Conservation (phyloP, 148 eudicot species). For the Spergularia marina region DNA sequence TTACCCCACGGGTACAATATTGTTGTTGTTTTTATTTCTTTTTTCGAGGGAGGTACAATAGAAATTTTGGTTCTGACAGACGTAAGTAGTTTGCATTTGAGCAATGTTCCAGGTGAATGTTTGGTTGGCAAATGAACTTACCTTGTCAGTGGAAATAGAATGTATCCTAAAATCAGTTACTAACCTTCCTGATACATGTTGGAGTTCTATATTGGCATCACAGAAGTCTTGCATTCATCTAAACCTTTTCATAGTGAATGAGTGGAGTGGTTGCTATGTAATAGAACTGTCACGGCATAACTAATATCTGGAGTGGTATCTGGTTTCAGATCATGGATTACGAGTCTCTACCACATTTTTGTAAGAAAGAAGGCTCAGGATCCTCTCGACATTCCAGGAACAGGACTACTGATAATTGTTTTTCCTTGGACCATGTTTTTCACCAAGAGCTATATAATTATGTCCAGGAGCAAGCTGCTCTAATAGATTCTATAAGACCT, state of each 20-base stretch:
- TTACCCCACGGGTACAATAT: background rate
- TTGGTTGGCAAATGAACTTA: background rate
- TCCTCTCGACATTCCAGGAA: constrained; percentile 71
- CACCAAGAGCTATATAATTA: constrained; percentile 67
- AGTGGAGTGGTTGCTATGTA: background rate
- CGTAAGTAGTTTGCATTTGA: background rate
- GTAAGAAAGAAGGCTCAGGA: constrained; percentile 90
- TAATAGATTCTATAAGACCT: constrained; percentile 30
- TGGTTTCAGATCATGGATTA: constrained; percentile 90
- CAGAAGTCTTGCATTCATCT: background rate
- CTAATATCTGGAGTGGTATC: constrained; percentile 1
- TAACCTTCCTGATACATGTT: background rate
- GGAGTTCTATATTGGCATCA: background rate
- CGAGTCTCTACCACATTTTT: constrained; percentile 88
- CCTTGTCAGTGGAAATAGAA: background rate
- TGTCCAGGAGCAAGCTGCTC: constrained; percentile 53
- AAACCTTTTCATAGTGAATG: background rate
- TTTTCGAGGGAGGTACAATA: background rate
- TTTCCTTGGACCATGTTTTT: constrained; percentile 63
- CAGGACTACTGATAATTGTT: constrained; percentile 56
- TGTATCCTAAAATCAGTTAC: background rate
- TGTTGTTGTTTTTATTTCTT: too few species aligned
- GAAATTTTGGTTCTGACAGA: background rate
- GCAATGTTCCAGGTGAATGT: background rate
- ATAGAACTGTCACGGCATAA: background rate